Evolutionary conservation across 257 asterid species (phyloP), one percentile per base, ranked within the genome.

Genomic region (Voacanga thouarsii): DNA sequence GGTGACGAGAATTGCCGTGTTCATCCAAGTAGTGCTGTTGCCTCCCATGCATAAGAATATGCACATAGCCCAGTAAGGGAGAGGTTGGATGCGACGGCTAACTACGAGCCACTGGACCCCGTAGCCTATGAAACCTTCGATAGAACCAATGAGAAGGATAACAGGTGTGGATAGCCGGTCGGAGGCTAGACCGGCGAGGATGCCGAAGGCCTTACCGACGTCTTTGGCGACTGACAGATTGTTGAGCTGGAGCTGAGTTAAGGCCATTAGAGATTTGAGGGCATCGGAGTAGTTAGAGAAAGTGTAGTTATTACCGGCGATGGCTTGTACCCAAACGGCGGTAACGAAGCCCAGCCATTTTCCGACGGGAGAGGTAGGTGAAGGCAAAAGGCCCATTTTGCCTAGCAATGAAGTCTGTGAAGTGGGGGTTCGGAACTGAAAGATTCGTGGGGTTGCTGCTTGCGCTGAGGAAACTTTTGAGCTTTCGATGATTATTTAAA

Each of bases 91-190:
- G 6, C 92, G 90, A 30, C 89, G 78, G 85, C 99, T 93, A 19
- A 96, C 98, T 64, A 96, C 97, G 69, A 96, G 97, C 98, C 98
- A 96, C 82, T 96, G 99, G 2, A 90, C 97, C 69, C 98, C 99
- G 72, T 93, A 96, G 59, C 97, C 99, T 50, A 96, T 18, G 74
- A 96, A 84, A 0, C 99, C 99, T 88, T 96, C 98, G 26, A 93
- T 2, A 10, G 92, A 81, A 28, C 98, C 99, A 24, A 96, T 96
- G 43, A 96, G 88, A 59, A 96, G 92, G 30, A 96, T 87, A 15
- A 83, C 30, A 5, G 98, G 88, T 19, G 97, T 89, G 9, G 98
- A 76, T 4, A 96, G 69, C 7, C 90, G 94, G 83, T 96, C 99
- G 77, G 98, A 96, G 24, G 99, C 98, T 15, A 93, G 56, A 2